Conservation (phyloP, 495 filamentous ascomycete species). For the Jackrogersella multiformis region DNA sequence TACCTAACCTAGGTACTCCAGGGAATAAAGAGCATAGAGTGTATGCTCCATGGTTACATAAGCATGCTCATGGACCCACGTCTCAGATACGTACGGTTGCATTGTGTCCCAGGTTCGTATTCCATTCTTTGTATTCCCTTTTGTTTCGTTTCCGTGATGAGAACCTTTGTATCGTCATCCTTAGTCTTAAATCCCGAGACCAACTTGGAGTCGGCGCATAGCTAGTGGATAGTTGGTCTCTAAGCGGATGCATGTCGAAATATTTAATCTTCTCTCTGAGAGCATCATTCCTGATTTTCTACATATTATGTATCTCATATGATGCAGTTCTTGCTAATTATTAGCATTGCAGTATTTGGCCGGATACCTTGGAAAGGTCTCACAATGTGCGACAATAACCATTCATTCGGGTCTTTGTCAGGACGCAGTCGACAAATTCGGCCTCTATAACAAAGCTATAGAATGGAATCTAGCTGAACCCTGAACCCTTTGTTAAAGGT, state of each 20-base stretch:
- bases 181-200: constrained; percentile 64
- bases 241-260: constrained; percentile 60
- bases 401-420: background rate
- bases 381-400: background rate
- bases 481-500: background rate
- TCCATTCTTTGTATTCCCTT: constrained; percentile 10
- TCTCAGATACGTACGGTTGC: background rate
- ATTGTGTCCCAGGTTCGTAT: constrained; percentile 34
- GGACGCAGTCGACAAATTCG: background rate
- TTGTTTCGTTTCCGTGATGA: constrained; percentile 59
- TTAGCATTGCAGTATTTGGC: background rate
- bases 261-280: constrained; percentile 73
- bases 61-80: background rate
- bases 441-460: background rate
- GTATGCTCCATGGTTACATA: background rate
- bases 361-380: background rate
- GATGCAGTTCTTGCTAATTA: constrained; percentile 10
- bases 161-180: constrained; percentile 73
- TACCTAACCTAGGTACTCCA: background rate
- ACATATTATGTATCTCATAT: background rate
- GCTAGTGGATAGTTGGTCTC: constrained; percentile 37
- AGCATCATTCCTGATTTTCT: background rate
- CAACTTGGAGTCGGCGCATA: constrained; percentile 38
- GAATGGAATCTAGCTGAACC: background rate
- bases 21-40: background rate